These are phyloP conservation scores for Lophium mytilinum DNA, from an alignment of 495 filamentous ascomycete species.

Conservation along the genomic window DNA sequence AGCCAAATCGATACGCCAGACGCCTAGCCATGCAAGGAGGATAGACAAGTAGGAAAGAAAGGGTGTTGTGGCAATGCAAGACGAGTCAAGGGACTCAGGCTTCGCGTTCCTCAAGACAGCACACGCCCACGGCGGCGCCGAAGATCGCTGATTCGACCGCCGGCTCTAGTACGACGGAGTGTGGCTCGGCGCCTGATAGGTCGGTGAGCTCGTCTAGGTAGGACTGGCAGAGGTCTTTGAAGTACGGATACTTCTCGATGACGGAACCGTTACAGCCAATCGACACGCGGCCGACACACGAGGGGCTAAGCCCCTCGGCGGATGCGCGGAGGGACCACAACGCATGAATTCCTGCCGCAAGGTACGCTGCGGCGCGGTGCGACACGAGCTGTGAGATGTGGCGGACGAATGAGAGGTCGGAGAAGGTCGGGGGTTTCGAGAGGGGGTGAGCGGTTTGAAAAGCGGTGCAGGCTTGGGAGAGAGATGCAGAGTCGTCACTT, in stretches of 20 bases:
- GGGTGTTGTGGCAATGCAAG: neutral
- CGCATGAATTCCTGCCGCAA: slow-evolving; percentile 58
- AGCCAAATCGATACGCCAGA: neutral
- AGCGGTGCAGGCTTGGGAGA: slow-evolving; percentile 40
- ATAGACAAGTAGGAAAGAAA: neutral
- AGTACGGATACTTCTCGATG: slow-evolving; percentile 56
- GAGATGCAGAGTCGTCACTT: slow-evolving; percentile 41
- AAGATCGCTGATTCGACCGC: slow-evolving; percentile 55
- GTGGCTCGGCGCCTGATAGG: slow-evolving; percentile 13
- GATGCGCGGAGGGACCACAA: slow-evolving; percentile 51
- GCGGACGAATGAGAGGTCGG: slow-evolving; percentile 50
- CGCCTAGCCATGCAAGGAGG: neutral
- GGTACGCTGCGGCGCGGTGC: slow-evolving; percentile 51
- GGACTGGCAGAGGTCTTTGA: slow-evolving; percentile 41
- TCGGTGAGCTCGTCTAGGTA: slow-evolving; percentile 42
- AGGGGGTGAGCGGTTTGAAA: slow-evolving; percentile 48
- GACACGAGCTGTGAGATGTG: slow-evolving; percentile 48
- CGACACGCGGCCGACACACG: slow-evolving; percentile 30
- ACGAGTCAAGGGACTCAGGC: neutral
- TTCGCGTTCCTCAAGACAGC: slow-evolving; percentile 34
- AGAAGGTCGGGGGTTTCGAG: slow-evolving; percentile 35
- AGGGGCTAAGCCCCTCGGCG: slow-evolving; percentile 36
- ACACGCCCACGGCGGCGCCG: slow-evolving; percentile 54
- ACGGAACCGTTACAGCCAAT: slow-evolving; percentile 60
- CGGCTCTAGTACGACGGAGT: slow-evolving; percentile 43